These are phyloP conservation scores for Dictyostelium brefeldianum DNA, from an alignment of 78 protist species.

Conservation along the genomic window DNA sequence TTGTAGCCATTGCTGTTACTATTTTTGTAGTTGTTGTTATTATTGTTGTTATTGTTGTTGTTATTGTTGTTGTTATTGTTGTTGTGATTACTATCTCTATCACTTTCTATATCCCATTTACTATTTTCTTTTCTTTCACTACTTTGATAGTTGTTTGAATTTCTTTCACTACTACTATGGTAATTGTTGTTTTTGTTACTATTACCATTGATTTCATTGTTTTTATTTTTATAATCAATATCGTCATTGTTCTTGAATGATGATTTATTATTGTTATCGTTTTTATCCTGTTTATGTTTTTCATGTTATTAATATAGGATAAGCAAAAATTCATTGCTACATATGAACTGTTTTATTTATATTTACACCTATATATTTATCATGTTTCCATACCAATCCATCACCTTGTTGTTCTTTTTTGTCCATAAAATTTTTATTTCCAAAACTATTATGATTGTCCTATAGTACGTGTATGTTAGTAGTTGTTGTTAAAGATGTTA, in stretches of 20 bases:
- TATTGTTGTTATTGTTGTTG: not conserved
- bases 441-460: no score
- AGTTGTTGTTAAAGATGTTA: no score
- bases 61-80: not conserved
- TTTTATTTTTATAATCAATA: not conserved
- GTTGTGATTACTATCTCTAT: not conserved
- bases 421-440: no score
- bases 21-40: not conserved
- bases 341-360: not conserved
- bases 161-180: not conserved
- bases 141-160: not conserved
- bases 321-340: no score
- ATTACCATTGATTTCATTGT: not conserved
- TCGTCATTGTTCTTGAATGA: no score
- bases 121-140: not conserved
- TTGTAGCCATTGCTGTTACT: not conserved
- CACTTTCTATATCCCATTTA: not conserved
- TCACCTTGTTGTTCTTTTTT: no score
- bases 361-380: not conserved
- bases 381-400: not conserved
- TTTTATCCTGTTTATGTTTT: no score
- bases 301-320: no score
- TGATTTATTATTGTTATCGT: no score
- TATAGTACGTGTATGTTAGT: no score
- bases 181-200: not conserved